Conservation (phyloP, 257 asterid genomes). For the Fraxinus quadrangulata region DNA sequence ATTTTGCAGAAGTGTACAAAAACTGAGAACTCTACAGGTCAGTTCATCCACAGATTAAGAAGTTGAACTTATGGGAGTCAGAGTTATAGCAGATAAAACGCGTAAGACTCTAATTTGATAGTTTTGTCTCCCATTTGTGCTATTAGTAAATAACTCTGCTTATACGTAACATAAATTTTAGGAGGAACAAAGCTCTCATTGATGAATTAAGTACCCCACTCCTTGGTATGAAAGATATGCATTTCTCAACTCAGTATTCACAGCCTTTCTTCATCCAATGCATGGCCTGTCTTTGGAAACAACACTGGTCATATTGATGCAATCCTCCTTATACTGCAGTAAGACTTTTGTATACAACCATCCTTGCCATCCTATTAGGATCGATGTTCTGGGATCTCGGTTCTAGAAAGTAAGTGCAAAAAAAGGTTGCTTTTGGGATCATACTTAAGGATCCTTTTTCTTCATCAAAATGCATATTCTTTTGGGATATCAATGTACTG, state of each 20-base stretch:
- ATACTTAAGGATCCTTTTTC: too few relatives aligned
- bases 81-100: too few relatives aligned
- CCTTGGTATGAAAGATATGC: not conserved
- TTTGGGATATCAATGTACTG: too few relatives aligned
- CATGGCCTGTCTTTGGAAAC: slow-evolving; percentile 18
- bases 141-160: too few relatives aligned
- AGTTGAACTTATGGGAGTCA: too few relatives aligned
- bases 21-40: too few relatives aligned
- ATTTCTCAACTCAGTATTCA: not conserved
- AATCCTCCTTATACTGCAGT: slow-evolving; percentile 10
- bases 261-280: slow-evolving; percentile 8
- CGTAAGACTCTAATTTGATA: not conserved
- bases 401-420: not conserved
- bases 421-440: not conserved
- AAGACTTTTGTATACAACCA: slow-evolving; percentile 1
- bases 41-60: too few relatives aligned
- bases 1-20: not conserved
- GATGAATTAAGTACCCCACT: slow-evolving; percentile 3
- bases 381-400: slow-evolving; percentile 19
- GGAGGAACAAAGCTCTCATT: slow-evolving; percentile 2
- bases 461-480: too few relatives aligned
- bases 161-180: not conserved
- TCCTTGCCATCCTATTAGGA: slow-evolving; percentile 6
- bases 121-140: too few relatives aligned
- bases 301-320: slow-evolving; percentile 3